Evolutionary conservation across 495 filamentous ascomycete species (phyloP).

Genomic region (Letharia columbiana): DNA sequence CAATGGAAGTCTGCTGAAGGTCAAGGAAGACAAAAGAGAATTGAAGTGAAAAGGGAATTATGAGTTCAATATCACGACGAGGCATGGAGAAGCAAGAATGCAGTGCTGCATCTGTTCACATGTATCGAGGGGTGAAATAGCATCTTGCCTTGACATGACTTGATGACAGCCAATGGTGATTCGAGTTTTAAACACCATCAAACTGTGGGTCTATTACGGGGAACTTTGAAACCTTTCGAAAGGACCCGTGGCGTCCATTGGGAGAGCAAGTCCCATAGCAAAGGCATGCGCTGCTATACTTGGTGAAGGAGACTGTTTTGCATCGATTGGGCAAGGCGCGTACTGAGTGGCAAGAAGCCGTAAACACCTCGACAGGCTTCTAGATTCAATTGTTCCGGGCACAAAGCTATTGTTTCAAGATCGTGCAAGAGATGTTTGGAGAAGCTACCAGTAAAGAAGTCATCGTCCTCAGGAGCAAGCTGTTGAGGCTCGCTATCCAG

Average conservation of each 20-base stretch:
- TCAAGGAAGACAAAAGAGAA: not conserved
- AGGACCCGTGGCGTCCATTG: not conserved
- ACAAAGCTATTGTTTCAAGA: not conserved
- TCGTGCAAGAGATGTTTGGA: not conserved
- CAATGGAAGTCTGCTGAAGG: not conserved
- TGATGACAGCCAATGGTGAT: slow-evolving; percentile 2
- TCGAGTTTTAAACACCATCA: not conserved
- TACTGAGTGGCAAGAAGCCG: slow-evolving; percentile 9
- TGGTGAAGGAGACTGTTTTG: not conserved
- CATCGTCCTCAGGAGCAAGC: not conserved
- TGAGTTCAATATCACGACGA: not conserved
- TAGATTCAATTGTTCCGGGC: not conserved
- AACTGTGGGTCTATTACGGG: not conserved
- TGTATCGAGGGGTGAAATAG: not conserved
- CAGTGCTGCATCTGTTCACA: not conserved
- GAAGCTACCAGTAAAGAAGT: not conserved
- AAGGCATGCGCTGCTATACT: slow-evolving; percentile 5
- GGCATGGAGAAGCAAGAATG: not conserved
- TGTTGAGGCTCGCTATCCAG: not conserved
- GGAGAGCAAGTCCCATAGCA: not conserved
- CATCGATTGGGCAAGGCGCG: not conserved
- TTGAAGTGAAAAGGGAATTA: not conserved
- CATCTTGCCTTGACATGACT: not conserved
- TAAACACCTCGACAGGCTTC: slow-evolving; percentile 5
- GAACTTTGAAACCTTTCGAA: not conserved